phyloP scores from a whole-genome alignment of 2,329 filamentous ascomycete species.

The Neurospora sp. region DNA sequence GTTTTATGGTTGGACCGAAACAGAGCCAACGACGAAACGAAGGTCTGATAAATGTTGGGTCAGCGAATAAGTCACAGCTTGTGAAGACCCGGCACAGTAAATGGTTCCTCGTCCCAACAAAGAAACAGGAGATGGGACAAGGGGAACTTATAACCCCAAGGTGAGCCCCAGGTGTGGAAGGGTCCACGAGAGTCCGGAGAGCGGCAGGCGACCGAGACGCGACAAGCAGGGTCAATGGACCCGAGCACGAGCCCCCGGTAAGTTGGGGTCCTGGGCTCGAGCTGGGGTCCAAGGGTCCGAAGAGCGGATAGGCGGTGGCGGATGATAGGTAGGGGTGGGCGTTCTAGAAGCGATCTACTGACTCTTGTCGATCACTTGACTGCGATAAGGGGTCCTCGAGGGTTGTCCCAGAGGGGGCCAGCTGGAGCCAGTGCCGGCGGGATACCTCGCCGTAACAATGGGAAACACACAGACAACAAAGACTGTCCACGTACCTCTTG shows the following conservation, averaged over 20 bases:
- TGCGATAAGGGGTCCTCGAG: conserved; percentile 6
- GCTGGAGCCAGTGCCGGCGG: not conserved
- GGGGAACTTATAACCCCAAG: conserved; percentile 1
- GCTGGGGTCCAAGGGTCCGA: not conserved
- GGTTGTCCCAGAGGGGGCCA: not conserved
- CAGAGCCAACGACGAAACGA: not conserved
- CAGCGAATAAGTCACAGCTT: not conserved
- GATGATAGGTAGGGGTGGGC: conserved; percentile 3
- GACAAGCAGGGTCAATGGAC: not conserved
- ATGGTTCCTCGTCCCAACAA: not conserved
- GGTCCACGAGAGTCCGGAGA: not conserved
- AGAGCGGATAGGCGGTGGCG: conserved; percentile 1
- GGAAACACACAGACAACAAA: not conserved
- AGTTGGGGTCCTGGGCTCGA: not conserved
- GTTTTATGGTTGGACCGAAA: not conserved
- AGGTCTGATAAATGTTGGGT: not conserved
- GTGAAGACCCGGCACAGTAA: not conserved
- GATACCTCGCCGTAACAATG: not conserved
- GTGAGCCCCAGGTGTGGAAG: not conserved
- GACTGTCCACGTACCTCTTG: not conserved
- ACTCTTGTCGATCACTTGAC: conserved; percentile 4
- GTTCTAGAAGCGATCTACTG: conserved; percentile 11
- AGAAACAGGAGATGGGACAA: not conserved
- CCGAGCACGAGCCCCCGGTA: not conserved
- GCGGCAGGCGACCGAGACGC: not conserved